Conservation (phyloP, 1,139 yeast genomes). For the Pichia norvegensis region DNA sequence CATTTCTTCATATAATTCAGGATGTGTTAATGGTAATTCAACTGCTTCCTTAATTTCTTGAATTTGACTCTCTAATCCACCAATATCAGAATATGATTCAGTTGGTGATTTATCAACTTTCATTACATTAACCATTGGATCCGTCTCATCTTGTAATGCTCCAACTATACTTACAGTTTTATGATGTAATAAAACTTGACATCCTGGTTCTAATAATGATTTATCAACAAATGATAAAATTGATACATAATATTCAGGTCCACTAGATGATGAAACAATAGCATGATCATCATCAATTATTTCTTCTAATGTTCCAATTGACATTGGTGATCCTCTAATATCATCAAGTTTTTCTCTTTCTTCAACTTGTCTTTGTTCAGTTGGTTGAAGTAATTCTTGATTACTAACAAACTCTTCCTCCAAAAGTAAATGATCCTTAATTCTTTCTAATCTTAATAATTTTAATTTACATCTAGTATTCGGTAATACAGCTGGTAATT, state of each 20-base stretch:
- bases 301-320: slow-evolving; percentile 94
- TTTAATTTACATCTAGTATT: slow-evolving; percentile 90
- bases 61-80: slow-evolving; percentile 92
- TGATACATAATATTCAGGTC: slow-evolving; percentile 94
- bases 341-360: slow-evolving; percentile 94
- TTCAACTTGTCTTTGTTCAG: slow-evolving; percentile 93
- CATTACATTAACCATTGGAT: slow-evolving; percentile 97
- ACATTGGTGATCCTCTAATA: slow-evolving; percentile 93
- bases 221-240: slow-evolving; percentile 97
- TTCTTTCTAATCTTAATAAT: slow-evolving; percentile 85
- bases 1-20: slow-evolving; percentile 97
- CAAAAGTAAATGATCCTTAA: slow-evolving; percentile 86
- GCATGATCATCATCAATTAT: slow-evolving; percentile 98
- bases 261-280: slow-evolving; percentile 90
- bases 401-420: slow-evolving; percentile 96
- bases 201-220: slow-evolving; percentile 95
- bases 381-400: slow-evolving; percentile 91
- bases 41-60: slow-evolving; percentile 98
- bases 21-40: slow-evolving; percentile 94
- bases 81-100: slow-evolving; percentile 94
- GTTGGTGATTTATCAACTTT: slow-evolving; percentile 94
- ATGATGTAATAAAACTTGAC: slow-evolving; percentile 91
- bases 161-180: slow-evolving; percentile 94
- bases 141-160: slow-evolving; percentile 92
- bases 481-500: slow-evolving; percentile 84